Evolutionary conservation across 2,329 filamentous ascomycete genomes (phyloP), one percentile per base, ranked within the genome.

Genomic region (Sporothrix schenckii): DNA sequence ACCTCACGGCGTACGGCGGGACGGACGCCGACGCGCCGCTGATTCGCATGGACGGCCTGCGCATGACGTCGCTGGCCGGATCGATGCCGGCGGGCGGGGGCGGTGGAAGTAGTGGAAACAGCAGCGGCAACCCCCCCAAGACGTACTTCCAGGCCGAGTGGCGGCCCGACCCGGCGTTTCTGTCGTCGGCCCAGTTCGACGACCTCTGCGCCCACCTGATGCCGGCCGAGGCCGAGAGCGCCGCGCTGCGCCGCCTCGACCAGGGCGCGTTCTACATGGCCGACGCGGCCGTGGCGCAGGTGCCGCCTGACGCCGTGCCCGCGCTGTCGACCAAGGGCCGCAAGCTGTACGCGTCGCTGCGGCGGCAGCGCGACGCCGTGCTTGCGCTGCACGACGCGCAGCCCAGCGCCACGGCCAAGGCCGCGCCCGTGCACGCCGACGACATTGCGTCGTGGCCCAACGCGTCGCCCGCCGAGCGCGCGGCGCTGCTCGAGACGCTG

Each of bases 41-140:
- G 3, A 73, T 74, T 27, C 71, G 70, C 58, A 74, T 74, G 72
- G 71, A 72, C 6, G 73, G 72, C 44, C 54, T 74, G 39, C 71
- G 72, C 49, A 74, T 74, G 73, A 72, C 73, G 1, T 73, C 72
- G 5, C 69, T 74, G 24, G 72, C 71, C 1, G 73, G 73, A 4
- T 69, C 56, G 52, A 72, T 74, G 69, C 52, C 67, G 1, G 34
- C 63, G 5, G 66, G 41, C 41, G 13, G 41, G 1, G 41, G 41
- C 41, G 11, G 41, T 13, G 41, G 41, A 3, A 44, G 41, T 9
- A 9, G 41, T 9, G 30, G 3, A 3, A 30, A 30, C 30, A 24
- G 24, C 24, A 24, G 5, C 56, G 19, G 14, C 24, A 24, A 24
- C 24, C 24, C 24, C 24, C 68, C 73, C 24, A 74, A 73, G 67